phyloP scores from a whole-genome alignment of 306 rosid species.

The Cucumis melo region DNA sequence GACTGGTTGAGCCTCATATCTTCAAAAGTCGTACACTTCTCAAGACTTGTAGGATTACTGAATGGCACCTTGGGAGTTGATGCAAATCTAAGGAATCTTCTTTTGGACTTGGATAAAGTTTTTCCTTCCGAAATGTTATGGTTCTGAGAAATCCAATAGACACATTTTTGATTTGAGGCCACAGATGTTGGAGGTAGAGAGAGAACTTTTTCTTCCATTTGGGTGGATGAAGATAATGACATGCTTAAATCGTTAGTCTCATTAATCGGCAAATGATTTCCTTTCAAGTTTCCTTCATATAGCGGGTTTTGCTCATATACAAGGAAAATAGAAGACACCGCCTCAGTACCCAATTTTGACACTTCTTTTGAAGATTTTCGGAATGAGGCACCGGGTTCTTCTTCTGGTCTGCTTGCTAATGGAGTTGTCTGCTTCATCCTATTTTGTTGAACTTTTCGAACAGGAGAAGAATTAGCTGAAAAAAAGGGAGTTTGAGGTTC shows the following conservation, averaged over 20 bases:
- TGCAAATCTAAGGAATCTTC: slow-evolving; percentile 22
- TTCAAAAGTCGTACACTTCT: not conserved
- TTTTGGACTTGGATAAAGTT: slow-evolving; percentile 18
- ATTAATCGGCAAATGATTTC: slow-evolving; percentile 18
- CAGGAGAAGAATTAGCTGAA: slow-evolving; percentile 67
- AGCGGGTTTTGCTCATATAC: slow-evolving; percentile 82
- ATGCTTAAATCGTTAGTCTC: slow-evolving; percentile 23
- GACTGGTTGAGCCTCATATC: slow-evolving; percentile 20
- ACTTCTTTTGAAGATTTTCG: slow-evolving; percentile 42
- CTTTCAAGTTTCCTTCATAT: slow-evolving; percentile 29
- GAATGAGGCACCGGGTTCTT: slow-evolving; percentile 44
- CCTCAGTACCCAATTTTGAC: slow-evolving; percentile 48
- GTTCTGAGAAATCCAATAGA: slow-evolving; percentile 47
- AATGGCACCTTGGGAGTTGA: slow-evolving; percentile 36
- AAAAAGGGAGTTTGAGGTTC: slow-evolving; percentile 71
- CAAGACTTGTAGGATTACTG: slow-evolving; percentile 13
- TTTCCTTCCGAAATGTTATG: slow-evolving; percentile 30
- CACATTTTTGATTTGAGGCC: slow-evolving; percentile 23
- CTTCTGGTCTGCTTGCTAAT: slow-evolving; percentile 71
- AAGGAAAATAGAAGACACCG: slow-evolving; percentile 42
- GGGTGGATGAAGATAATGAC: slow-evolving; percentile 26
- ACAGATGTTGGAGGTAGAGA: slow-evolving; percentile 24
- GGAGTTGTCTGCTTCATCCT: slow-evolving; percentile 77
- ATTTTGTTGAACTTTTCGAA: slow-evolving; percentile 28
- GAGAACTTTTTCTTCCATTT: slow-evolving; percentile 32